Evolutionary conservation across 2,329 filamentous ascomycete species (phyloP).

Genomic region (Arthrobotrys musiformis): DNA sequence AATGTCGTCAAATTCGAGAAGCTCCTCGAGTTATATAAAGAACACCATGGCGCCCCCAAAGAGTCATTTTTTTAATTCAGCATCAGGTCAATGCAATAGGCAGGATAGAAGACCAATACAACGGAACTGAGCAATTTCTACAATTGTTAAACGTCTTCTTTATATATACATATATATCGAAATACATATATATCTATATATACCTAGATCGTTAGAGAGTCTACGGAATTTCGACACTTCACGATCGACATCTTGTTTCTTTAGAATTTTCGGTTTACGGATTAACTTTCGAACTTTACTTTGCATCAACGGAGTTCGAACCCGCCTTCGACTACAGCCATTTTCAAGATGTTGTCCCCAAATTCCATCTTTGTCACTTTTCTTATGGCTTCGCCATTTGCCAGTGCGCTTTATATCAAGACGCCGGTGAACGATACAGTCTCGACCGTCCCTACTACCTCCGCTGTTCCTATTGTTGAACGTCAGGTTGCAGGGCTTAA

Average conservation of each 20-base stretch:
- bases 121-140: not conserved
- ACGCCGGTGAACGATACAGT: not conserved
- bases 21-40: not conserved
- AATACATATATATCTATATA: not conserved
- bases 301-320: too few relatives aligned
- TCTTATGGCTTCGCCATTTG: not conserved
- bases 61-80: not conserved
- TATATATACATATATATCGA: not conserved
- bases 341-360: not conserved
- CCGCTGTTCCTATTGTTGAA: not conserved
- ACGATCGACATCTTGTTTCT: too few relatives aligned
- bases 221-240: not conserved
- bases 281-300: too few relatives aligned
- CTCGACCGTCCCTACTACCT: not conserved
- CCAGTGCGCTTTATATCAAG: conserved; percentile 2
- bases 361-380: not conserved
- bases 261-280: too few relatives aligned
- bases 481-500: not conserved
- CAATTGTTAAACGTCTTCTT: not conserved
- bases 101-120: not conserved
- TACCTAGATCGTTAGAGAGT: not conserved
- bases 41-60: not conserved
- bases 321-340: too few relatives aligned
- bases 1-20: not conserved
- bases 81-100: not conserved